Base-by-base conservation (phyloP, 257 asterid species). In the Solanum microdontum region DNA sequence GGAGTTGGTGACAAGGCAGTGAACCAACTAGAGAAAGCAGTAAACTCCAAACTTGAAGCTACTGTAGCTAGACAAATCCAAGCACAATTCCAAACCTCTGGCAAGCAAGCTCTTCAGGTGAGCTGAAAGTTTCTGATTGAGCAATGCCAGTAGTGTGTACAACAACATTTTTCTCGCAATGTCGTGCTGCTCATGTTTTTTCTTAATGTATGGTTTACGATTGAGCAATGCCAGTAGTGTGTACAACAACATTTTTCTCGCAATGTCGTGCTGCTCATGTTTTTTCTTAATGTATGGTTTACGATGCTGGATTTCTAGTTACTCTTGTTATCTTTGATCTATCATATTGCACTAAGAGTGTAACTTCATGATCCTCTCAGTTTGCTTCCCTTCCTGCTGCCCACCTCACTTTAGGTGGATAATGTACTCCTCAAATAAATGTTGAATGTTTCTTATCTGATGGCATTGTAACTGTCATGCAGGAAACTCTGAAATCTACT, bases 31-130 rank as follows among this genome's bases (percentile, higher is more conserved):
- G 99, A 95, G 87, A 97, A 96, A 90, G 92, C 99, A 23, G 93
- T 97, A 87, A 92, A 88, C 90, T 86, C 98, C 85, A 97, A 96
- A 92, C 98, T 97, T 69, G 99, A 97, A 91, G 89, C 95, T 82
- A 88, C 94, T 10, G 96, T 97, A 91, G 92, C 94, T 77, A 94
- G 96, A 89, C 98, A 97, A 87, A 93, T 97, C 89, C 99, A 96
- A 88, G 89, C 92, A 60, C 99, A 97, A 74, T 96, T 97, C 91
- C 99, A 93, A 91, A 95, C 98, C 87, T 93, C 98, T 88, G 99
- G 99, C 91, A 97, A 92, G 92, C 99, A 95, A 92, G 98, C 97
- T 86, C 96, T 97, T 88, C 99, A 96, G 98, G 99, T 96, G 89
- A 58, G 88, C 82, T 28, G 17, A 51, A 26, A 26, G 66, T 55